phyloP scores from a whole-genome alignment of 352 stramenopile species.

The Globisporangium polare region DNA sequence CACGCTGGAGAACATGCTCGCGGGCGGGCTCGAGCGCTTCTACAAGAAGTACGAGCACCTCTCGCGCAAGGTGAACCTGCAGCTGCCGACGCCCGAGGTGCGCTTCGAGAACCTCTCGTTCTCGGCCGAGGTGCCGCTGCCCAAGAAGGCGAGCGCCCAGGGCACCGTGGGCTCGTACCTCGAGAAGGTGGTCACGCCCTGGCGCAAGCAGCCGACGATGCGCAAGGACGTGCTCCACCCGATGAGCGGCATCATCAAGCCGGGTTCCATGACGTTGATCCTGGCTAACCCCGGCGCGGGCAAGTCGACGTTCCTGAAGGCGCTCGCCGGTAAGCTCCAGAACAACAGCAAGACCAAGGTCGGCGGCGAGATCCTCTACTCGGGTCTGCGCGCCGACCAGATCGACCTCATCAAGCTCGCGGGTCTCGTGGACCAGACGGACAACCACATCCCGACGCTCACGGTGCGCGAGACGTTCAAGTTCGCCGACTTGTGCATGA shows the following conservation, averaged over 20 bases:
- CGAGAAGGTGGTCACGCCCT: too few species aligned
- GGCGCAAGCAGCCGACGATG: too few species aligned
- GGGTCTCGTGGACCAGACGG: constrained; percentile 45
- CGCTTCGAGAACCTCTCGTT: too few species aligned
- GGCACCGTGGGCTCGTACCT: too few species aligned
- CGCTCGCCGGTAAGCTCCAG: constrained; percentile 54
- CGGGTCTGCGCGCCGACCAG: constrained; percentile 40
- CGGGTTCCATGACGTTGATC: constrained; percentile 48
- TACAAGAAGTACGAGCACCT: too few species aligned
- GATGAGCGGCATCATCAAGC: constrained; percentile 79
- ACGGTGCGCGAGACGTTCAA: constrained; percentile 93
- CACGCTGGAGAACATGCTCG: too few species aligned
- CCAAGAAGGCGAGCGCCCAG: too few species aligned
- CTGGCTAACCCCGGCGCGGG: constrained; percentile 67
- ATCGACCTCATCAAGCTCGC: constrained; percentile 60
- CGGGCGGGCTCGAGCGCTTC: too few species aligned
- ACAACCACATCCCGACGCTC: constrained; percentile 79
- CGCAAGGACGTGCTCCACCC: background rate
- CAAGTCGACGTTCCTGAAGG: constrained; percentile 82
- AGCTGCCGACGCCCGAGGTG: too few species aligned
- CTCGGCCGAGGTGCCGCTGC: too few species aligned
- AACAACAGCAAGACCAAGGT: constrained; percentile 38
- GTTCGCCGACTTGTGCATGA: constrained; percentile 91
- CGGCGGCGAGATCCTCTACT: constrained; percentile 56
- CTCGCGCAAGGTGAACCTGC: too few species aligned